Percentiles rank a stretch among this genome's conserved stretches.
These are phyloP conservation scores for Colletotrichum abscissum DNA, from an alignment of 2,329 filamentous ascomycete species.

Conservation along the genomic window DNA sequence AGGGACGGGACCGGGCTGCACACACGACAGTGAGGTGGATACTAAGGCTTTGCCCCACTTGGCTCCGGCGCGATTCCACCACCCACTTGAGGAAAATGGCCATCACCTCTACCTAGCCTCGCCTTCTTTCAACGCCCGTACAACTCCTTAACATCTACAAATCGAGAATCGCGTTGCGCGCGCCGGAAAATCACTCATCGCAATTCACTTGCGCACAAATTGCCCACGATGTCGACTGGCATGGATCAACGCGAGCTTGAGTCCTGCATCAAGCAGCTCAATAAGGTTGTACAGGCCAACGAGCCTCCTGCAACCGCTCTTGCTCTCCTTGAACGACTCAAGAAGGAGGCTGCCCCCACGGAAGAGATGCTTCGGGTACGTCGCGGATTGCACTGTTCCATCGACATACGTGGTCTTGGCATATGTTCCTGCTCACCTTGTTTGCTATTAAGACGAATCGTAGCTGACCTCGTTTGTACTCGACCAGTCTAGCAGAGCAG, in stretches of 20 bases:
- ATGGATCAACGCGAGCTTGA: conserved; percentile 89
- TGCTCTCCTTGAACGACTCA: conserved; percentile 79
- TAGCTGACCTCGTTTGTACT: conserved; percentile 24
- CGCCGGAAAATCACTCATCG: not conserved
- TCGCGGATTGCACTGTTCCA: conserved; percentile 34
- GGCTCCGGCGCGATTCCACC: conserved; percentile 22
- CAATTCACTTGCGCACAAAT: not conserved
- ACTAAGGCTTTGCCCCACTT: conserved; percentile 26
- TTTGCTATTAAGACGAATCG: not conserved
- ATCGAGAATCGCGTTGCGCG: not conserved
- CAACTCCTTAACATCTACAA: not conserved
- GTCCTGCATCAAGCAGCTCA: conserved; percentile 80
- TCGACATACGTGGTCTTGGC: not conserved
- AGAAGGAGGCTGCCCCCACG: conserved; percentile 83
- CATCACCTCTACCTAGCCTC: conserved; percentile 4
- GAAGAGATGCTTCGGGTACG: conserved; percentile 88
- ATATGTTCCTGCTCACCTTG: not conserved
- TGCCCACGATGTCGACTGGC: conserved; percentile 31
- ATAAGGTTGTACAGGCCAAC: conserved; percentile 80
- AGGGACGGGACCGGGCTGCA: not conserved
- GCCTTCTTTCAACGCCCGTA: conserved; percentile 5
- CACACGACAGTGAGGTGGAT: not conserved
- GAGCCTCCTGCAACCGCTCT: conserved; percentile 80
- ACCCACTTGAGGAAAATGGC: conserved; percentile 20
- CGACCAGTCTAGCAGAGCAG: conserved; percentile 82